Evolutionary conservation across 352 stramenopile genomes (phyloP), one percentile per base, ranked within the genome.

Genomic region (Phytophthora melonis): DNA sequence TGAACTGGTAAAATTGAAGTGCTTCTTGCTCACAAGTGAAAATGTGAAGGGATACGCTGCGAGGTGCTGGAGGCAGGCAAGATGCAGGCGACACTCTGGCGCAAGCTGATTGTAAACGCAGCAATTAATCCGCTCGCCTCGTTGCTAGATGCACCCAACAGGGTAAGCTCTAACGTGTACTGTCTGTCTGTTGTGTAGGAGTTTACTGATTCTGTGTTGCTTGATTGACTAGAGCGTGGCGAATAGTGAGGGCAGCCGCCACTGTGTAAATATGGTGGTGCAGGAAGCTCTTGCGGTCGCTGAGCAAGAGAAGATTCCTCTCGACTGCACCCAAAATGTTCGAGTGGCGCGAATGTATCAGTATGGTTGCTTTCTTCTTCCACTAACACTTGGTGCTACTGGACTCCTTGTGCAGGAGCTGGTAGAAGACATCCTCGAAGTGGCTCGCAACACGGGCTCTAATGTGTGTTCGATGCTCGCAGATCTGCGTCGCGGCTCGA

Each of bases 71-170:
- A 77, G 13, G 32, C 62, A 0, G 63, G 65, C 5, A 70, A 82
- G 16, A 92, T 93, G 78, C 79, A 92, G 63, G 76, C 74, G 11
- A 91, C 91, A 36, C 75, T 91, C 11, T 95, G 88, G 88, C 77
- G 80, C 18, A 95, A 95, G 54, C 72, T 94, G 36, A 89, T 95
- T 70, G 83, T 95, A 41, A 95, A 95, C 63, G 88, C 88, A 2
- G 86, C 76, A 2, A 93, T 95, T 68, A 95, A 95, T 56, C 87
- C 88, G 4, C 73, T 95, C 18, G 84, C 84, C 9, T 87, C 84
- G 9, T 56, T 95, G 16, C 45, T 94, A 5, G 75, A 95, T 59
- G 69, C 76, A 11, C 55, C 79, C 2, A 95, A 95, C 67, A 55
- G 72, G 30, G 85, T 88, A 68, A 55, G 61, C 30, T 34, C 11